Evolutionary conservation across 345 rosid species (phyloP).

Genomic region (Firmiana major): DNA sequence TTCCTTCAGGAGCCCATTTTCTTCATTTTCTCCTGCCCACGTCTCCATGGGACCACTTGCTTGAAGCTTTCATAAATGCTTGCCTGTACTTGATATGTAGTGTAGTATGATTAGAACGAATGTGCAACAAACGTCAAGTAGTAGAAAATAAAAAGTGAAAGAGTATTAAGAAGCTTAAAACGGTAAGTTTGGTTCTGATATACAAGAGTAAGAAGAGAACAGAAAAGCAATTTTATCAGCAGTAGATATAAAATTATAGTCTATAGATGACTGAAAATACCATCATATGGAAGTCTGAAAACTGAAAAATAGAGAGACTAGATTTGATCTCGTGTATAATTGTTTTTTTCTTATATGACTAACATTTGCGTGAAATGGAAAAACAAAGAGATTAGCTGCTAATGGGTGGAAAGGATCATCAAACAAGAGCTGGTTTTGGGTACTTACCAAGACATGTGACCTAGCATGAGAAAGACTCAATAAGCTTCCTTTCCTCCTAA

Average conservation of each 20-base stretch:
- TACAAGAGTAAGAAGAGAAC: background rate
- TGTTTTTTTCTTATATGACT: background rate
- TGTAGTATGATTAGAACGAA: background rate
- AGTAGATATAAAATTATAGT: background rate
- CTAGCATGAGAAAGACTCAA: conserved; percentile 33
- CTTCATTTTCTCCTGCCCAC: conserved; percentile 29
- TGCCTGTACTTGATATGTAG: conserved; percentile 34
- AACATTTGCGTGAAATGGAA: background rate
- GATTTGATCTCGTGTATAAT: background rate
- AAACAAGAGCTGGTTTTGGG: background rate
- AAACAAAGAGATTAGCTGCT: background rate
- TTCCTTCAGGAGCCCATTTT: background rate
- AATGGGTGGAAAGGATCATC: background rate
- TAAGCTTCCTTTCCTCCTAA: conserved; percentile 44
- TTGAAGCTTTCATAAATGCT: conserved; percentile 50
- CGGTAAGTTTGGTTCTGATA: background rate
- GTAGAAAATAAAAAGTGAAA: background rate
- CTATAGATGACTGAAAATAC: background rate
- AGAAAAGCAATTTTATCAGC: background rate
- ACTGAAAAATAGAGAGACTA: background rate
- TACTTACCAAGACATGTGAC: conserved; percentile 55
- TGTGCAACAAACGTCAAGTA: background rate
- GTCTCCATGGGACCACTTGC: conserved; percentile 65
- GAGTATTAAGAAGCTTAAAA: too few relatives aligned
- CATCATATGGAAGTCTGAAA: background rate